These are phyloP conservation scores for Magnolia changhungtana DNA, from an alignment of 164 flowering plant genomes.

Conservation along the genomic window DNA sequence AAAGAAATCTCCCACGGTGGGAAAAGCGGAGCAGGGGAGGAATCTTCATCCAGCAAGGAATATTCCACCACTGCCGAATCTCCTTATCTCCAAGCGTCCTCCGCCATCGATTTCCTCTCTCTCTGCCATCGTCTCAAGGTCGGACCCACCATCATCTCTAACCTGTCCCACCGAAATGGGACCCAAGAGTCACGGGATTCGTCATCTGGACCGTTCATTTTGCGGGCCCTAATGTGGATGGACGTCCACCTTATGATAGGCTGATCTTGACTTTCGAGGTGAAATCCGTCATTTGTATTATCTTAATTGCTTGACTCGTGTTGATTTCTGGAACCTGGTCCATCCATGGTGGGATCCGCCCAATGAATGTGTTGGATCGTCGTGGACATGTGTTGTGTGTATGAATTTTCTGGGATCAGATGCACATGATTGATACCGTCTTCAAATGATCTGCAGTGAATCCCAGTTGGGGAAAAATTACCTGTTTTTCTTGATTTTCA, in stretches of 20 bases:
- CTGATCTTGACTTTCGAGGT: too few relatives aligned
- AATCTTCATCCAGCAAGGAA: not conserved
- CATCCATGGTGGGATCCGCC: not conserved
- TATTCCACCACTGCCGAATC: not conserved
- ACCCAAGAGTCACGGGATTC: not conserved
- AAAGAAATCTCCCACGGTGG: not conserved
- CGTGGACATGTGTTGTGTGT: not conserved
- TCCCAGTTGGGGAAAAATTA: not conserved
- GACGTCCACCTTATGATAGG: too few relatives aligned
- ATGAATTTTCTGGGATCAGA: too few relatives aligned
- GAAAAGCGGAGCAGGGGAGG: not conserved
- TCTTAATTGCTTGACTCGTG: too few relatives aligned
- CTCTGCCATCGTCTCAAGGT: slow-evolving; percentile 81
- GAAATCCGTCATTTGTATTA: too few relatives aligned
- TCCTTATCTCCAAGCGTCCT: slow-evolving; percentile 37
- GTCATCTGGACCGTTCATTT: too few relatives aligned
- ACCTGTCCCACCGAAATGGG: not conserved
- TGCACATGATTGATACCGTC: too few relatives aligned
- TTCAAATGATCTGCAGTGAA: not conserved
- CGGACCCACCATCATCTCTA: not conserved
- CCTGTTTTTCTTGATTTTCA: slow-evolving; percentile 16
- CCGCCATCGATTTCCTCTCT: slow-evolving; percentile 74
- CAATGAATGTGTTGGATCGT: not conserved
- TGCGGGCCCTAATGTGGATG: too few relatives aligned
- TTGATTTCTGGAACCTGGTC: not conserved